phyloP scores from a whole-genome alignment of 2,329 filamentous ascomycete species.

The Paraphaeosphaeria sporulosa region DNA sequence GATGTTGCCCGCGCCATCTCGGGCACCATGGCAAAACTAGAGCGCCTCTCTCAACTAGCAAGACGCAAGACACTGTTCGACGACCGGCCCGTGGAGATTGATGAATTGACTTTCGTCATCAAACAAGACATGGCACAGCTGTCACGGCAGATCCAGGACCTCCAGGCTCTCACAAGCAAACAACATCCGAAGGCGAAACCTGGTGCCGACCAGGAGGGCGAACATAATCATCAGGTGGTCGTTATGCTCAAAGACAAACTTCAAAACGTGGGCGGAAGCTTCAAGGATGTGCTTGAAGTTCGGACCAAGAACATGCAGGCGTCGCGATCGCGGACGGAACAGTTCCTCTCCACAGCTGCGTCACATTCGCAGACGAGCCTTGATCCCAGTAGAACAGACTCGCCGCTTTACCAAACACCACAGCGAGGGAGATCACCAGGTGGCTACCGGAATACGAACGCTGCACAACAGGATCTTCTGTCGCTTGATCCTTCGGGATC shows the following conservation, averaged over 20 bases:
- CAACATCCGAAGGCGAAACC: slow-evolving; percentile 71
- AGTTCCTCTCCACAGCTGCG: slow-evolving; percentile 91
- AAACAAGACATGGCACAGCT: slow-evolving; percentile 90
- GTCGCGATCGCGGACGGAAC: slow-evolving; percentile 88
- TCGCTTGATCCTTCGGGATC: slow-evolving; percentile 75
- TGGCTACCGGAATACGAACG: slow-evolving; percentile 55
- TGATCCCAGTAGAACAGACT: slow-evolving; percentile 75
- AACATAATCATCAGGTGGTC: slow-evolving; percentile 98
- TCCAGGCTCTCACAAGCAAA: slow-evolving; percentile 80
- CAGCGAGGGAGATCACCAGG: slow-evolving; percentile 66
- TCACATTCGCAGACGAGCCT: slow-evolving; percentile 71
- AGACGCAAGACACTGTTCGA: slow-evolving; percentile 97
- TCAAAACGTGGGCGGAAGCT: slow-evolving; percentile 90
- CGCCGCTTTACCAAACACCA: slow-evolving; percentile 85
- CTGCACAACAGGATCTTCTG: slow-evolving; percentile 70
- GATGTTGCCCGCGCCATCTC: slow-evolving; percentile 92
- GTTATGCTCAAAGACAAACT: slow-evolving; percentile 89
- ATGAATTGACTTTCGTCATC: slow-evolving; percentile 95
- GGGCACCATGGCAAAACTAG: slow-evolving; percentile 91
- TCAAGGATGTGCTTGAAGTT: slow-evolving; percentile 96
- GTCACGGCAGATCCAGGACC: slow-evolving; percentile 84
- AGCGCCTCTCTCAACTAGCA: slow-evolving; percentile 92
- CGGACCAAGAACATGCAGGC: slow-evolving; percentile 98
- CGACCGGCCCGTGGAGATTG: slow-evolving; percentile 94
- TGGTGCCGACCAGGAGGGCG: slow-evolving; percentile 76